Evolutionary conservation across 805 yeast genomes (phyloP).

Genomic region (Jamesozyma spencerorum): DNA sequence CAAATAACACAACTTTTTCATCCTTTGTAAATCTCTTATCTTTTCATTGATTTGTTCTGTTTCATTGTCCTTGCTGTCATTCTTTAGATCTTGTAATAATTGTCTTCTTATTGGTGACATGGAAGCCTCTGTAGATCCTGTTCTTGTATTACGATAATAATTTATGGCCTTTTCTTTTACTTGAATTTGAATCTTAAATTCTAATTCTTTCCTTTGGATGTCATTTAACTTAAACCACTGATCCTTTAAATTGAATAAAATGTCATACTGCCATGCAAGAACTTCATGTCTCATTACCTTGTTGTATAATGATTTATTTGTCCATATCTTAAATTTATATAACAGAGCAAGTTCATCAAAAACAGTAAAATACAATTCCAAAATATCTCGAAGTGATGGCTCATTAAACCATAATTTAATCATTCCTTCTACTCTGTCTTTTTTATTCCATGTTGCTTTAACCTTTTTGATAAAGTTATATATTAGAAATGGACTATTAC

Average conservation of each 20-base stretch:
- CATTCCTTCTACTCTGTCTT: slow-evolving; percentile 9
- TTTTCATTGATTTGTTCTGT: slow-evolving; percentile 15
- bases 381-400: slow-evolving; percentile 40
- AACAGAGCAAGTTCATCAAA: slow-evolving; percentile 51
- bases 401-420: slow-evolving; percentile 34
- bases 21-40: slow-evolving; percentile 28
- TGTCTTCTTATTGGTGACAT: slow-evolving; percentile 5
- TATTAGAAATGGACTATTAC: slow-evolving; percentile 57
- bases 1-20: slow-evolving; percentile 31
- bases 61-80: neutral
- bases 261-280: slow-evolving; percentile 61
- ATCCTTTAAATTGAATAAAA: slow-evolving; percentile 48
- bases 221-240: slow-evolving; percentile 34
- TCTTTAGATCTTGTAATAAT: slow-evolving; percentile 3
- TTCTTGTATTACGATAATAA: slow-evolving; percentile 4
- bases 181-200: slow-evolving; percentile 36
- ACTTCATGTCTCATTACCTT: slow-evolving; percentile 49
- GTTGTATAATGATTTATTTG: slow-evolving; percentile 19
- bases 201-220: slow-evolving; percentile 6
- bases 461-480: slow-evolving; percentile 30
- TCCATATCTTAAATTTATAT: slow-evolving; percentile 37
- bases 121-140: neutral
- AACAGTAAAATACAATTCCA: slow-evolving; percentile 52
- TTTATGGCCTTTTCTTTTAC: slow-evolving; percentile 36
- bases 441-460: slow-evolving; percentile 11